Evolutionary conservation across 805 yeast species (phyloP).

Genomic region (Wickerhamomyces queroliae): DNA sequence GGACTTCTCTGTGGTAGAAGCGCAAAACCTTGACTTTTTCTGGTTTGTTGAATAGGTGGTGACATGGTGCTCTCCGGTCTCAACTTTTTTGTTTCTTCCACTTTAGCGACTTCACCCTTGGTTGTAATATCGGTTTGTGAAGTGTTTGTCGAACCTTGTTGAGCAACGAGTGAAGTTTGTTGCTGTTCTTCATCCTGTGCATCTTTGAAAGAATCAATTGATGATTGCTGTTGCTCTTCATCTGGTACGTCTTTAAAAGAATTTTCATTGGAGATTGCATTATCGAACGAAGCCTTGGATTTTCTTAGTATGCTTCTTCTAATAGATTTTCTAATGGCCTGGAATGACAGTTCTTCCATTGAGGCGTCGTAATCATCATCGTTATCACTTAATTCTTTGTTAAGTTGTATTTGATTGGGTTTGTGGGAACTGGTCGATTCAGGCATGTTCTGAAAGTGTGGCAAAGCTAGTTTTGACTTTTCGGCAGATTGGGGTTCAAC

Average conservation of each 20-base stretch:
- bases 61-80: constrained; percentile 1
- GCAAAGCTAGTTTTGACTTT: background rate
- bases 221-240: constrained; percentile 11
- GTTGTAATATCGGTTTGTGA: constrained; percentile 2
- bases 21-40: constrained; percentile 26
- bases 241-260: constrained; percentile 12
- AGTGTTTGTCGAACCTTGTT: constrained; percentile 9
- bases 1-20: constrained; percentile 25
- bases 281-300: constrained; percentile 7
- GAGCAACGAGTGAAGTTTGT: constrained; percentile 10
- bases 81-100: constrained; percentile 1
- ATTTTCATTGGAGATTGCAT: background rate
- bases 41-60: constrained; percentile 11
- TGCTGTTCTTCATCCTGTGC: constrained; percentile 12
- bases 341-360: constrained; percentile 34
- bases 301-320: constrained; percentile 38
- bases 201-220: constrained; percentile 18
- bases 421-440: too few species aligned
- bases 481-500: background rate
- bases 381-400: constrained; percentile 1
- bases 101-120: constrained; percentile 13
- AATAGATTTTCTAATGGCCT: constrained; percentile 41
- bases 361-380: constrained; percentile 14
- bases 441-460: too few species aligned
- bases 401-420: background rate